A percentile compares a stretch with the other conserved stretches of the same genome.
Evolutionary conservation across 768 basidiomycete species (phyloP).

Genomic region (Ramaria rubella): DNA sequence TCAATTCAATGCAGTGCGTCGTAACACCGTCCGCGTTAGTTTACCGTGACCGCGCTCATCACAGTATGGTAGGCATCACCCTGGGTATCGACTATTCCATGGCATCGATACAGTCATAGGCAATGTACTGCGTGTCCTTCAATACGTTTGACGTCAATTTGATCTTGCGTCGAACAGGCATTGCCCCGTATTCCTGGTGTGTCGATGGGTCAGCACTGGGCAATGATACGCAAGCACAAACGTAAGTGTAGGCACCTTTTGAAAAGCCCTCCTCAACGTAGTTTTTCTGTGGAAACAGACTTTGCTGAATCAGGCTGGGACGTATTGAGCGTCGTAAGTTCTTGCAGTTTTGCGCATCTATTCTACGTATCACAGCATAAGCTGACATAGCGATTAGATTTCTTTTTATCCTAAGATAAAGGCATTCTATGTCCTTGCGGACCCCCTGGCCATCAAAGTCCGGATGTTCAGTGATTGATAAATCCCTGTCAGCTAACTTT

Average conservation of each 20-base stretch:
- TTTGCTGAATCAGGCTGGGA: neutral
- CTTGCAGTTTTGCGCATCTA: neutral
- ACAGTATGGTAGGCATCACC: too few relatives aligned
- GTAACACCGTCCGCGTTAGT: neutral
- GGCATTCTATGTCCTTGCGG: neutral
- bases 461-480: too few relatives aligned
- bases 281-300: neutral
- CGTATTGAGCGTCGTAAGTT: neutral
- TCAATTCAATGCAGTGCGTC: neutral
- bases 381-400: neutral
- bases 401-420: neutral
- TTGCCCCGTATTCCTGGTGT: neutral
- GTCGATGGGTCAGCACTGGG: neutral
- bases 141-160: neutral
- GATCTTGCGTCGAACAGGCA: neutral
- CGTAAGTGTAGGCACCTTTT: neutral
- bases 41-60: neutral
- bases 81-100: slow-evolving; percentile 3
- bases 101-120: too few relatives aligned
- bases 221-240: neutral
- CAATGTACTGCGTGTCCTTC: too few relatives aligned
- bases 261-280: neutral
- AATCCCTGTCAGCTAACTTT: neutral
- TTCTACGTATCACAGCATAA: neutral
- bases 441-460: slow-evolving; percentile 10